Evolutionary conservation across 495 filamentous ascomycete species (phyloP), one percentile per base, ranked within the genome.

Genomic region (Penicillium taxi): DNA sequence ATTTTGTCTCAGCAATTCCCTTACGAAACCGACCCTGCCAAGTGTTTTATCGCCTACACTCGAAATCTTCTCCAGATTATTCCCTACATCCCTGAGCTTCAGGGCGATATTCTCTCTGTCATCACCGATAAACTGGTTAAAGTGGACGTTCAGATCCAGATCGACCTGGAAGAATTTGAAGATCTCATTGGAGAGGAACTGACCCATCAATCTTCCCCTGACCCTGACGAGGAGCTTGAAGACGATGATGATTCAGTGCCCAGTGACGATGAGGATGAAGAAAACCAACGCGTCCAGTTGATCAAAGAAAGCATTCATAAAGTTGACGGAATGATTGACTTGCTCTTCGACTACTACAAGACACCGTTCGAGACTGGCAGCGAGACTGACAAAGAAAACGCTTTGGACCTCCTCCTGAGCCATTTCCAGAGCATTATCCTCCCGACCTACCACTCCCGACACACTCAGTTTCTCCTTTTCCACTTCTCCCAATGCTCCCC

Each of bases 131-230:
- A 80, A 34, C 65, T 96, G 3, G 84, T 96, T 39, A 94, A 91
- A 58, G 81, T 93, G 29, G 91, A 99, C 47, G 84, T 94, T 3
- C 85, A 94, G 53, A 87, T 96, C 53, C 89, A 95, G 56, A 76
- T 86, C 8, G 87, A 96, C 47, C 72, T 96, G 45, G 87, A 96
- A 40, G 84, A 93, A 43, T 61, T 91, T 34, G 81, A 83, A 36
- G 82, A 86, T 14, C 80, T 82, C 19, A 65, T 76, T 18, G 78
- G 72, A 36, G 80, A 84, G 19, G 64, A 60, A 24, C 43, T 70
- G 4, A 29, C 70, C 13, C 56, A 65, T 13, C 58, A 59, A 26
- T 37, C 54, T 14, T 54, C 62, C 9, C 59, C 53, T 9, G 66
- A 70, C 18, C 53, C 56, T 9, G 62, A 64, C 7, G 66, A 68